Evolutionary conservation across 2,329 filamentous ascomycete genomes (phyloP).

Genomic region (Neonectria ditissima): DNA sequence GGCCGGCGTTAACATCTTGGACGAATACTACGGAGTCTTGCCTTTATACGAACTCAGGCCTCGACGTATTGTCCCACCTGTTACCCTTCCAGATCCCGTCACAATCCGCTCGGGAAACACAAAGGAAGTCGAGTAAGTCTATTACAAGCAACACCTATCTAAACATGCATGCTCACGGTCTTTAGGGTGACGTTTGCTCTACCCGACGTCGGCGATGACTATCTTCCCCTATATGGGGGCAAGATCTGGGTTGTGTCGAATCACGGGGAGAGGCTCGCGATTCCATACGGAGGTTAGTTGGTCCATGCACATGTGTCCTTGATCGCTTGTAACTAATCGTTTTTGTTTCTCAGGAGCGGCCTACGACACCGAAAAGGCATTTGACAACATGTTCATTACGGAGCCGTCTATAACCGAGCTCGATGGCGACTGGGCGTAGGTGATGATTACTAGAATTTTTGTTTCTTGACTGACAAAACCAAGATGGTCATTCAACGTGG

Average conservation of each 20-base stretch:
- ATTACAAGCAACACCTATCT: too few relatives aligned
- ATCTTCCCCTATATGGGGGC: conserved; percentile 58
- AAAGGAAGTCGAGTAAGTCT: conserved; percentile 43
- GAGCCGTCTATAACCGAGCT: conserved; percentile 43
- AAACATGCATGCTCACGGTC: background rate
- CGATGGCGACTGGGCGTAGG: conserved; percentile 43
- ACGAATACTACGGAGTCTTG: conserved; percentile 46
- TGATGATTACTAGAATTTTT: background rate
- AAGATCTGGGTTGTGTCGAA: conserved; percentile 56
- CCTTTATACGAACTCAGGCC: conserved; percentile 46
- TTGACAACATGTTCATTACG: conserved; percentile 52
- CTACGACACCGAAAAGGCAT: conserved; percentile 54
- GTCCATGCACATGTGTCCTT: background rate
- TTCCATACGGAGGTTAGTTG: conserved; percentile 55
- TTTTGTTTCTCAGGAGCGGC: conserved; percentile 45
- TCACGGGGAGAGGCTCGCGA: conserved; percentile 54
- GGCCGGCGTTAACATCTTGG: conserved; percentile 52
- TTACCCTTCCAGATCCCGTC: conserved; percentile 45
- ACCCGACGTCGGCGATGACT: conserved; percentile 48
- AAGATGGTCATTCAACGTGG: conserved; percentile 51
- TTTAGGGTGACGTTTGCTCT: conserved; percentile 47
- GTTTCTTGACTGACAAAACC: conserved; percentile 5
- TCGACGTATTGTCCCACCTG: conserved; percentile 43
- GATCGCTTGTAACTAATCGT: background rate
- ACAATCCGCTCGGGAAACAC: conserved; percentile 47